Conservation (phyloP, 116 monocot species). For the Posidonia oceanica region DNA sequence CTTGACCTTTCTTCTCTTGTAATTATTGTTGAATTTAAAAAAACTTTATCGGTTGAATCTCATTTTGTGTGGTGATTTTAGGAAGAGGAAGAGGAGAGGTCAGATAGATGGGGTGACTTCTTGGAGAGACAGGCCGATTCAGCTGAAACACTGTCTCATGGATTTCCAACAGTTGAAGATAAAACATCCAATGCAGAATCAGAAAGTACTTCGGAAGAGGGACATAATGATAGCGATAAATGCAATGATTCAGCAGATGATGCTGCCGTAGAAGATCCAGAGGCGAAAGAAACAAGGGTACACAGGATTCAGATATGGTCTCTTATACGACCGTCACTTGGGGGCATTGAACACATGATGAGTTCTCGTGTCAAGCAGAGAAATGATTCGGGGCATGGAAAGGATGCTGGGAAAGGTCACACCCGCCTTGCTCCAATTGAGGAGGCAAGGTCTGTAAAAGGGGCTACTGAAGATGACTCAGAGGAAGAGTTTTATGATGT, state of each 20-base stretch:
- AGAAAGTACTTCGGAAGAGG: background rate
- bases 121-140: constrained; percentile 40
- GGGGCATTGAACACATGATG: constrained; percentile 73
- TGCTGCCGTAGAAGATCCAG: constrained; percentile 9
- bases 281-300: constrained; percentile 18
- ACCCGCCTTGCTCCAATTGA: constrained; percentile 21
- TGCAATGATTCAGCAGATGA: constrained; percentile 12
- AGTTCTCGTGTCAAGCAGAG: constrained; percentile 48
- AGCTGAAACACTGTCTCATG: constrained; percentile 8
- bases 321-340: constrained; percentile 53
- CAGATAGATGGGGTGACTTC: constrained; percentile 64
- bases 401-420: constrained; percentile 14
- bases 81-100: constrained; percentile 98
- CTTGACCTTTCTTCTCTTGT: background rate
- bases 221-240: constrained; percentile 7
- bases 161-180: background rate
- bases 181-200: background rate
- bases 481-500: constrained; percentile 70
- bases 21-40: background rate
- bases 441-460: constrained; percentile 20
- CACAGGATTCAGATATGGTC: constrained; percentile 48
- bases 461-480: constrained; percentile 32
- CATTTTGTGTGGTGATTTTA: constrained; percentile 10
- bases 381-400: constrained; percentile 11
- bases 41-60: background rate